Conservation (phyloP, 169 alveolate species). For the Toxoplasma gondii region DNA sequence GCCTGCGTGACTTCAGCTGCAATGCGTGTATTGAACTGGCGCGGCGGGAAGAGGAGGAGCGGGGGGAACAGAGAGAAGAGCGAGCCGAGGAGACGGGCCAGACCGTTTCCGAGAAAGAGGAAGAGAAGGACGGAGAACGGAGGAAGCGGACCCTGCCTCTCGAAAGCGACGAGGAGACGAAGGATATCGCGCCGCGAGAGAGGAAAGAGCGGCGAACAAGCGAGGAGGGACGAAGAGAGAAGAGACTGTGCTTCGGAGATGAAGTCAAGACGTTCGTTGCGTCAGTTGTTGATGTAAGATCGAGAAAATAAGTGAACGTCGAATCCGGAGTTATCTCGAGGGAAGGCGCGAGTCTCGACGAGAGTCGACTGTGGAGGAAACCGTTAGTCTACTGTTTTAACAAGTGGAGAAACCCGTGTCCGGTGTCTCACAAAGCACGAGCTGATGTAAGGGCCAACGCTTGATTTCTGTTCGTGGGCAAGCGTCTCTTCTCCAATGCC, state of each 20-base stretch:
- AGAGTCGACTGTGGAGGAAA: no score
- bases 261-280: background rate
- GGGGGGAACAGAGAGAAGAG: background rate
- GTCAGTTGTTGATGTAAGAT: background rate
- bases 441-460: no score
- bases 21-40: background rate
- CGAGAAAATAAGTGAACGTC: background rate
- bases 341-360: no score
- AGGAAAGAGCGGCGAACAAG: background rate
- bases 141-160: background rate
- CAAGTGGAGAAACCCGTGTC: no score
- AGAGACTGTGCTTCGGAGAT: background rate
- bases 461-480: no score
- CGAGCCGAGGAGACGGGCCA: background rate
- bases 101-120: background rate
- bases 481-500: no score
- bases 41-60: background rate
- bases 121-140: background rate
- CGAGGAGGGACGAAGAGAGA: background rate
- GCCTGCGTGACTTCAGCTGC: conserved; percentile 32
- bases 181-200: background rate
- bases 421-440: no score
- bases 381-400: no score
- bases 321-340: background rate
- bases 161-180: background rate